These are phyloP conservation scores for Pseudoneurospora amorphoporcata DNA, from an alignment of 495 filamentous ascomycete species.

Conservation along the genomic window DNA sequence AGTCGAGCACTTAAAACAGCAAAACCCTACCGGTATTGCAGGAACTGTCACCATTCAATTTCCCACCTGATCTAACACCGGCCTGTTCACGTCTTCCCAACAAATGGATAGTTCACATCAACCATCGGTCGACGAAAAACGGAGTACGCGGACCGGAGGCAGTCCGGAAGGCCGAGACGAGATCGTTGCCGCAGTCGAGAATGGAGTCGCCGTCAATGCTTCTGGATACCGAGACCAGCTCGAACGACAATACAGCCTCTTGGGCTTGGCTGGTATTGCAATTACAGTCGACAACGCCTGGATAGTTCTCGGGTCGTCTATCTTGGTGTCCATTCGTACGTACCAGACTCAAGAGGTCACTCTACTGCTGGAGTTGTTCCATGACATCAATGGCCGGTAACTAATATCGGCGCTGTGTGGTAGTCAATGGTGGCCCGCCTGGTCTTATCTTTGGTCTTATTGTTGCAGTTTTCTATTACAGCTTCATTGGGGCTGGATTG, in stretches of 20 bases:
- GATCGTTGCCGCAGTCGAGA: constrained; percentile 24
- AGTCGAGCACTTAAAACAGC: background rate
- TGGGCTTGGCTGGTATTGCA: constrained; percentile 41
- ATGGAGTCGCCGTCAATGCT: constrained; percentile 37
- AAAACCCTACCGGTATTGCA: background rate
- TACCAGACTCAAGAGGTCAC: background rate
- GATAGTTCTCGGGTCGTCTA: constrained; percentile 43
- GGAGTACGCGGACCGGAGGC: background rate
- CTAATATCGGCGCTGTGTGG: background rate
- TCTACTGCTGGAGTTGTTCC: background rate
- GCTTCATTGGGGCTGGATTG: constrained; percentile 33
- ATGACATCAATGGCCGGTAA: background rate
- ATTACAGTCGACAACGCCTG: constrained; percentile 47
- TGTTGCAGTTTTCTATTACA: constrained; percentile 35
- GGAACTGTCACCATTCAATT: background rate
- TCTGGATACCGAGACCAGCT: constrained; percentile 48
- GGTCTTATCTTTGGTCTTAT: constrained; percentile 47
- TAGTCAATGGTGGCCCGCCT: constrained; percentile 47
- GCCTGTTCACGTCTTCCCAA: background rate
- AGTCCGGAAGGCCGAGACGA: constrained; percentile 11
- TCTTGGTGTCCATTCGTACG: constrained; percentile 44
- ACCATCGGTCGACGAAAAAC: background rate
- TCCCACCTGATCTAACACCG: background rate
- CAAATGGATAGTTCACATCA: background rate
- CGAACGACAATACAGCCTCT: constrained; percentile 44